phyloP scores from a whole-genome alignment of 306 rosid genomes.

The Cercis canadensis region DNA sequence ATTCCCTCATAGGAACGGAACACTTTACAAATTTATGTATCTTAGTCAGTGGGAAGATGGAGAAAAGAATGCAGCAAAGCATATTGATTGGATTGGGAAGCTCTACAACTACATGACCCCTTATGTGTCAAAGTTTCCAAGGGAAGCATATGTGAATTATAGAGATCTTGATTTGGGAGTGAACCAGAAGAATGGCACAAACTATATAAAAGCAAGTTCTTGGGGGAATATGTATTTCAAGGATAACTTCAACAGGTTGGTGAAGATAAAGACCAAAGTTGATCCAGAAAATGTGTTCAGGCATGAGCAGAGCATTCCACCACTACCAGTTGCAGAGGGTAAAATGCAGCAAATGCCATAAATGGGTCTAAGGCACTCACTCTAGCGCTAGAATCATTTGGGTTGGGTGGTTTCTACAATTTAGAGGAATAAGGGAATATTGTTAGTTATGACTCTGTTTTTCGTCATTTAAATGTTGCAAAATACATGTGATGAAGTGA shows the following conservation, averaged over 20 bases:
- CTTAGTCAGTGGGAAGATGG: conserved; percentile 51
- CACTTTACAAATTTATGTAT: conserved; percentile 71
- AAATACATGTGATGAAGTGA: neutral
- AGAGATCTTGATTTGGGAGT: conserved; percentile 88
- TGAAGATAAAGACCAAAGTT: conserved; percentile 64
- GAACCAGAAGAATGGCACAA: conserved; percentile 59
- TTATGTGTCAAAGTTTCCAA: conserved; percentile 71
- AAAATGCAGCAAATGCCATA: conserved; percentile 28
- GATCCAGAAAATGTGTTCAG: conserved; percentile 90
- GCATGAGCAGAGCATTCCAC: conserved; percentile 92
- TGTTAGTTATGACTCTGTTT: too few relatives aligned
- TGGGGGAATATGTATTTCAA: conserved; percentile 87
- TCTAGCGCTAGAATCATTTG: neutral
- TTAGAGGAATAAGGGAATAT: neutral
- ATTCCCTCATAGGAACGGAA: conserved; percentile 82
- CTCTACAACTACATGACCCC: conserved; percentile 77
- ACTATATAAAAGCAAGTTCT: conserved; percentile 52
- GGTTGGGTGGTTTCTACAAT: neutral
- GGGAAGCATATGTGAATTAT: conserved; percentile 83
- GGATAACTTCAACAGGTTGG: conserved; percentile 68
- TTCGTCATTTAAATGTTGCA: neutral
- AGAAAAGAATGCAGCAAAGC: conserved; percentile 47
- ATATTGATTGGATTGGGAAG: conserved; percentile 75
- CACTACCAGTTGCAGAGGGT: conserved; percentile 49
- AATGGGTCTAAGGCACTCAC: conserved; percentile 33